Conservation (phyloP, 1,139 yeast species). For the Tardiomyces blankii region DNA sequence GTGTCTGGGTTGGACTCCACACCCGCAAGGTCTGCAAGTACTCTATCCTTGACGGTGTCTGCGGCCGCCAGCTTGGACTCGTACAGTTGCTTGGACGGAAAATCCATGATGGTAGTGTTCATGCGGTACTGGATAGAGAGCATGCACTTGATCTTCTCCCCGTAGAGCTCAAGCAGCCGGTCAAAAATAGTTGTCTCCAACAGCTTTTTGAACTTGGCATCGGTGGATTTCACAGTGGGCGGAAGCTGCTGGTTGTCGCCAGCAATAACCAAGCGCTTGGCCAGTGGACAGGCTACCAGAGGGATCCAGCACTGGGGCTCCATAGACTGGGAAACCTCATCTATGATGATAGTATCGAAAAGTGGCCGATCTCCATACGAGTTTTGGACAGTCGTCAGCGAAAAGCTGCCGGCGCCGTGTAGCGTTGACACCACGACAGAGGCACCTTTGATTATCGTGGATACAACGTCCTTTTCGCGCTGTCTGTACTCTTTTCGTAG, state of each 20-base stretch:
- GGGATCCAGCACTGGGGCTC: constrained; percentile 99
- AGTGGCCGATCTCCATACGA: constrained; percentile 21
- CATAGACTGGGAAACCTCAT: constrained; percentile 88
- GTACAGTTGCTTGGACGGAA: constrained; percentile 63
- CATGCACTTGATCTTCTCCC: constrained; percentile 39
- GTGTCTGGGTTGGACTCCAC: constrained; percentile 39
- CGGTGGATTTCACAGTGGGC: constrained; percentile 23
- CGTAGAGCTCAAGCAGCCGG: constrained; percentile 44
- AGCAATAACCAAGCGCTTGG: constrained; percentile 24
- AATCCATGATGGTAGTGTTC: constrained; percentile 69
- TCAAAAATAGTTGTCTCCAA: constrained; percentile 70
- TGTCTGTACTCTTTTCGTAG: constrained; percentile 56
- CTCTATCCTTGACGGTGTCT: constrained; percentile 41
- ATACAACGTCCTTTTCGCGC: constrained; percentile 55
- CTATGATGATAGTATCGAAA: constrained; percentile 79
- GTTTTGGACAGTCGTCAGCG: constrained; percentile 40
- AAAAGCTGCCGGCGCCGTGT: constrained; percentile 78
- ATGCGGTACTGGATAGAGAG: constrained; percentile 78
- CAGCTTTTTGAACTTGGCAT: constrained; percentile 25
- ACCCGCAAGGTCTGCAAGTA: constrained; percentile 44
- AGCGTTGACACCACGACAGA: constrained; percentile 71
- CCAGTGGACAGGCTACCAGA: constrained; percentile 50
- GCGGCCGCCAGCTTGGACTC: constrained; percentile 53
- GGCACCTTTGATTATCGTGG: constrained; percentile 47
- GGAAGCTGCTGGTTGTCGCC: constrained; percentile 11